Evolutionary conservation across 164 flowering plant genomes (phyloP), one percentile per base, ranked within the genome.

Genomic region (Santalum album): DNA sequence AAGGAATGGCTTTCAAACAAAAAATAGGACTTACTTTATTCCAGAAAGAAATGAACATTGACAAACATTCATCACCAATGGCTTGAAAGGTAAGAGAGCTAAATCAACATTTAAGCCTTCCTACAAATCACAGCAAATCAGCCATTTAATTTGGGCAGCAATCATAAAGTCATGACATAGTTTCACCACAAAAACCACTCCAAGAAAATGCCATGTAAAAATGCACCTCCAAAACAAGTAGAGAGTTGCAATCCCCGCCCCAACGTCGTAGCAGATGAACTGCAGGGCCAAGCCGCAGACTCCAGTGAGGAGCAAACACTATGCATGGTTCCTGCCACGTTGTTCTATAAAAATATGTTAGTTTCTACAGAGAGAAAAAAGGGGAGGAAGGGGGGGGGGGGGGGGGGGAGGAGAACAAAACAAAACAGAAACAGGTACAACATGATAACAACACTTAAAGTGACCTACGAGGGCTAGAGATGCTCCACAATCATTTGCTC

Each of bases 271-370:
- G 88, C 57, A 91, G 74, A 63, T 88, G 89, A 63, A 80, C 83
- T 63, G 59, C 80, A 61, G 95, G 87, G 61, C 96, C 96, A 66
- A 83, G 73, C 42, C 96, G 84, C 58, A 92, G 64, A 65, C 78
- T 84, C 95, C 98, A 88, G 64, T 89, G 96, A 54, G 95, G 83
- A 68, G 70, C 71, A 67, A 92, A 80, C 27, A 89, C 85, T 20
- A 91, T 79, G 76, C 98, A 91, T 17, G 98, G 96, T 61, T 88
- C 96, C 72, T 78, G 85, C 94, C 90, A 92, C 50, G 57, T 69
- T 26, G n/a, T 64, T 59, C 98, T 90, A 62, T 48, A 38, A 17
- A 65, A 40, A 3, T 3, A 29, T 29, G 34, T 29, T 9, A 29
- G 34, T 29, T 29, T 29, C 4, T 3, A 9, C 34, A 29, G 4